Evolutionary conservation across 2,329 filamentous ascomycete species (phyloP), one percentile per base, ranked within the genome.

Genomic region (Penicillium sp.): DNA sequence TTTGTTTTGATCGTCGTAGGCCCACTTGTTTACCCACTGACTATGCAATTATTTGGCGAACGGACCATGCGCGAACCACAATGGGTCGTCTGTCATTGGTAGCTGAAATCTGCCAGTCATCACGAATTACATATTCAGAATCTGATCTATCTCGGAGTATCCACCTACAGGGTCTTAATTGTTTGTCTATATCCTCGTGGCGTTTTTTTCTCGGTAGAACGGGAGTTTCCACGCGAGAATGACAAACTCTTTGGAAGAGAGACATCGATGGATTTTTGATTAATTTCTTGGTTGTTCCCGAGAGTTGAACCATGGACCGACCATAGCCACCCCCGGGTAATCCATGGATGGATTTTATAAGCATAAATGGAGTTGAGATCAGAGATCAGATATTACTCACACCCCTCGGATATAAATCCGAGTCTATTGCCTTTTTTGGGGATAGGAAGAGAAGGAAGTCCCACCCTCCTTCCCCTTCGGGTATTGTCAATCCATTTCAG

Each of bases 21-120:
- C 58, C 63, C 63, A 66, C 63, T 58, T n/a, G 59, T 65, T 65
- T 58, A 57, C 49, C 60, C 63, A 60, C 57, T 51, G 6, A 50
- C 60, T 59, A 64, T 56, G 41, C 43, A 41, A 38, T 57, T 58
- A 50, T 55, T 50, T n/a, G 45, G 47, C 33, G 59, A 53, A 63
- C 59, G 55, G 62, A 42, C 57, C 60, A 38, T 31, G 51, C 58
- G 56, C 45, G 55, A 61, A 61, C 58, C 55, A 43, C 50, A 59
- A 47, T 60, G 35, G 30, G 10, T 26, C 16, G 8, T 8, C 28
- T 33, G 37, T 62, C 44, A 60, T 63, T 60, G 60, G 63, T 28
- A n/a, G 41, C 22, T 25, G 37, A 3, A 37, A 37, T n/a, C 58
- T 59, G 50, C 61, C 55, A 60, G 55, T 60, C 48, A 31, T 60